Base-by-base conservation (phyloP, 495 filamentous ascomycete genomes). In the Aspergillus taichungensis region DNA sequence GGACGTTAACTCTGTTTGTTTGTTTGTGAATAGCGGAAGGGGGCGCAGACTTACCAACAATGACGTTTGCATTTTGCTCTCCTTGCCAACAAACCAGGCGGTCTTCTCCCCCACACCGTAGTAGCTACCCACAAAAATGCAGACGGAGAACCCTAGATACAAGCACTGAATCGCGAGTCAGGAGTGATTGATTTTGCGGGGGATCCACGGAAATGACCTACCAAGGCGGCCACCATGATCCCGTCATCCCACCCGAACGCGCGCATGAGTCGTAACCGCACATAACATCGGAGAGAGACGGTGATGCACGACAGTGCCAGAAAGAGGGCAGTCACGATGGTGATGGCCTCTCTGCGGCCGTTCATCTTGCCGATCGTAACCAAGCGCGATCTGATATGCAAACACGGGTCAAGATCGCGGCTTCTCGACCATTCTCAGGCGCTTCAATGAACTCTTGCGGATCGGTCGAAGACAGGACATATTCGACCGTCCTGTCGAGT, bases 181-280 rank as follows among this genome's bases (percentile, higher is more conserved):
- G 9, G 1, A 3, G 45, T 29, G 29, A 49, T 39, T 10, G 27
- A 8, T 10, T 13, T 11, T 31, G 6, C 24, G 18, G 9, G 28
- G 10, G n/a, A 7, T 14, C 13, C 24, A 11, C 8, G 11, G 1
- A 3, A 30, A n/a, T n/a, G 1, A 45, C 54, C 12, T 44, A 65
- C 59, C 63, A 64, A 62, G 0, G 63, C 63, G 1, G 53, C 1
- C 4, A 63, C 46, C 57, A 67, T 67, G 6, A 51, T 18, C 1
- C 30, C 46, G 45, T 67, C 63, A 54, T 67, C 63, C 52, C 60
- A 60, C 4, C 62, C 62, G 40, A 63, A 67, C 2, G 53, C 54
- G 8, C 43, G 50, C 0, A 65, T 58, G 8, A 65, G 30, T 3
- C 45, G 53, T 7, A 58, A 50, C 14, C 63, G 62, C 29, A 67